Conservation (phyloP, 73 alveolate genomes). For the Paramecium sexaurelia region DNA sequence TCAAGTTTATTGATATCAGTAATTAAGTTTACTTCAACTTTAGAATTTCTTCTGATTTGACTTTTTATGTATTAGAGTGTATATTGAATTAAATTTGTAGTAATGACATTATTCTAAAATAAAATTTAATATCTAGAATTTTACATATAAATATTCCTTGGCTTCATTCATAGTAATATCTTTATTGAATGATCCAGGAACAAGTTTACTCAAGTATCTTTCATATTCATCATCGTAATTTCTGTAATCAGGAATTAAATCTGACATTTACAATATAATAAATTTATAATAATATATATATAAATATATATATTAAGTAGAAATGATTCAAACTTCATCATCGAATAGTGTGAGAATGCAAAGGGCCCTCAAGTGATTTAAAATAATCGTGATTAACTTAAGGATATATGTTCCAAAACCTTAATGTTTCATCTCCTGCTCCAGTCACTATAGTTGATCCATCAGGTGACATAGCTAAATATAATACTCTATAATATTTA, state of each 20-base stretch:
- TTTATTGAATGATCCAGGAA: background rate
- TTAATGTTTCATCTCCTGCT: constrained; percentile 85
- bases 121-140: background rate
- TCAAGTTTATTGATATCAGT: background rate
- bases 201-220: background rate
- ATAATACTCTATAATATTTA: constrained; percentile 50
- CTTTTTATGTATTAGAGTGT: background rate
- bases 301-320: background rate
- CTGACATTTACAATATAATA: background rate
- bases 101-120: background rate
- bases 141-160: background rate
- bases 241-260: background rate
- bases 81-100: background rate
- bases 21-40: background rate
- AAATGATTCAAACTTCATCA: background rate
- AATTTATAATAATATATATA: background rate
- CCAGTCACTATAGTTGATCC: constrained; percentile 84
- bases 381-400: background rate
- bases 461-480: constrained; percentile 86
- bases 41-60: background rate
- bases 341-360: background rate
- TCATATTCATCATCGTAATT: background rate
- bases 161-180: background rate
- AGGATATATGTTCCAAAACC: constrained; percentile 83
- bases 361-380: background rate